Conservation (phyloP, 192 early-diverging fungal genomes). For the Pilaira anomala region DNA sequence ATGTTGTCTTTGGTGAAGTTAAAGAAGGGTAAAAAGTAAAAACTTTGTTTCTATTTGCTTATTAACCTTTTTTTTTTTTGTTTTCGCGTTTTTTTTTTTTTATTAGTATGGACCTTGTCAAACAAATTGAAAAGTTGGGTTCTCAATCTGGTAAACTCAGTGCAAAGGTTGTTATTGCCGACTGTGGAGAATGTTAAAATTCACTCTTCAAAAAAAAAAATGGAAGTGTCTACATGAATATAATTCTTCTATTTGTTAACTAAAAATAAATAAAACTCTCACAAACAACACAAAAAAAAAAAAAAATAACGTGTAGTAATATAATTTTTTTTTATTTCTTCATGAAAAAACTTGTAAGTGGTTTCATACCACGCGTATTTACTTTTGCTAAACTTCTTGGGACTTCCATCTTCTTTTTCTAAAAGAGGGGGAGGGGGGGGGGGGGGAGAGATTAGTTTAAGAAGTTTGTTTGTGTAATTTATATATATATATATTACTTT, state of each 20-base stretch:
- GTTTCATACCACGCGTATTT: slow-evolving; percentile 9
- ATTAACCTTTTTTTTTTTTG: slow-evolving; percentile 27
- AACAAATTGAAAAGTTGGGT: slow-evolving; percentile 63
- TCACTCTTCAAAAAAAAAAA: neutral
- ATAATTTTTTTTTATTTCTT: neutral
- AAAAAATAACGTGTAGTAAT: neutral
- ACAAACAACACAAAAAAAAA: too few species aligned
- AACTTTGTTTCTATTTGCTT: neutral
- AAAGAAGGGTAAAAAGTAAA: slow-evolving; percentile 51
- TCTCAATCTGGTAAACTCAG: slow-evolving; percentile 47
- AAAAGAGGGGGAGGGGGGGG: neutral
- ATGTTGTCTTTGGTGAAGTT: slow-evolving; percentile 94
- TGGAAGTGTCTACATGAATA: too few species aligned
- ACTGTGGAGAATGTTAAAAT: slow-evolving; percentile 63
- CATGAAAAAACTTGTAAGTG: neutral
- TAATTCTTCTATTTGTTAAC: neutral
- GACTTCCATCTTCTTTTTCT: neutral
- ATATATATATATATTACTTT: neutral
- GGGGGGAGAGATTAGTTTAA: neutral
- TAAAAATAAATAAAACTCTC: slow-evolving; percentile 2
- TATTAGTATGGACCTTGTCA: slow-evolving; percentile 64
- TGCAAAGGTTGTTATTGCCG: slow-evolving; percentile 52
- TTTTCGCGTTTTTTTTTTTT: neutral
- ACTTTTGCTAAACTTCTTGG: slow-evolving; percentile 9
- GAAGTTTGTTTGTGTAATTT: neutral